Base-by-base conservation (phyloP, 2,329 filamentous ascomycete species). In the Helotiales sp. region DNA sequence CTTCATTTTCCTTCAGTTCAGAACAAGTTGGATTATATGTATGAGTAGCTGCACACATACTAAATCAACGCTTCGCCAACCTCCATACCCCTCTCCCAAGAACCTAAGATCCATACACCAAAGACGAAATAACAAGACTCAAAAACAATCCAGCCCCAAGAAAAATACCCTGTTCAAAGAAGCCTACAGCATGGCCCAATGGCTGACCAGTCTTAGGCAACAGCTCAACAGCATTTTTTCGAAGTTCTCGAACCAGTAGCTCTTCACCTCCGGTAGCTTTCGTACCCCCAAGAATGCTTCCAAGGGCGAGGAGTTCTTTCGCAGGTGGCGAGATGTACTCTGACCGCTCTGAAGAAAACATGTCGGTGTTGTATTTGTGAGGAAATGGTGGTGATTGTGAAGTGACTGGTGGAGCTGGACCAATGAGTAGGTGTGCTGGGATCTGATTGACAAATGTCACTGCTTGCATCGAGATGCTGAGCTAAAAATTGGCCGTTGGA, bases 361-460 rank as follows among this genome's bases (percentile, higher is more conserved):
- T 80, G 0, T 77, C 73, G 2, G 72, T 72, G 8, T 75, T 76
- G 70, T 86, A 86, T 8, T 60, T 60, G 24, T 83, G 79, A 6
- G 67, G 74, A 58, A 68, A 70, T 34, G 72, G 75, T 69, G 75
- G 20, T 67, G 74, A 47, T 61, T 71, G 70, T 71, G 26, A 71
- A n/a, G 69, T 74, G 24, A 22, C 34, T 17, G 79, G 80, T 28
- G 78, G 76, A 28, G 78, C 78, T 3, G 78, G 80, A 1, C 78
- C 80, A 49, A 81, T 78, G 3, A 90, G 81, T 1, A 90, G 77
- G 37, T 85, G 80, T 1, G 78, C 69, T 0, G 87, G 87, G 6
- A 90, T 81, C 61, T 87, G 83, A 74, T 90, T 90, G 64, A 86
- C 78, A 73, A 84, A 85, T 0, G 84, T 83, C 0, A 82, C 74